Evolutionary conservation across 2,329 filamentous ascomycete species (phyloP).

Genomic region (Penicillium frequentans): DNA sequence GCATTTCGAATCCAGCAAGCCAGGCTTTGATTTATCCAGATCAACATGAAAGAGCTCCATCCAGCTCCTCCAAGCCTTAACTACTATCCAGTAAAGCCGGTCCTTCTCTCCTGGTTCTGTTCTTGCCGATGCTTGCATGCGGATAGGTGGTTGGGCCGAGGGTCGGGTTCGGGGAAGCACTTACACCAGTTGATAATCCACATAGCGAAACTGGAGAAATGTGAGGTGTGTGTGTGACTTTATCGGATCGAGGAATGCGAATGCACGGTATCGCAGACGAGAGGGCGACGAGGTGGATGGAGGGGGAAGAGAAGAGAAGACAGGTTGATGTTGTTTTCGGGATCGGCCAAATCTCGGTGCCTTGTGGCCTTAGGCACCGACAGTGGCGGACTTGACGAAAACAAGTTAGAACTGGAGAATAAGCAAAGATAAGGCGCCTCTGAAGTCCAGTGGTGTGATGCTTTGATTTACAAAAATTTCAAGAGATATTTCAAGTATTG

Average conservation of each 20-base stretch:
- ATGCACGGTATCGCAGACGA: slow-evolving; percentile 12
- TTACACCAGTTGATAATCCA: slow-evolving; percentile 97
- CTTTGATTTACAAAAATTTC: neutral
- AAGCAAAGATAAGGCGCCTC: neutral
- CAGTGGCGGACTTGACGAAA: slow-evolving; percentile 14
- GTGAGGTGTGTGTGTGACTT: neutral
- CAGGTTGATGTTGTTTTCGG: slow-evolving; percentile 34
- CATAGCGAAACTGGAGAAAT: slow-evolving; percentile 54
- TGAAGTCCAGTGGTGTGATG: neutral
- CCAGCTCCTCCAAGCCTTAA: neutral
- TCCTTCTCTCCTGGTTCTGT: neutral
- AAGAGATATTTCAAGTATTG: neutral
- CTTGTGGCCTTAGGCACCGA: slow-evolving; percentile 19
- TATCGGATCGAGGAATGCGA: slow-evolving; percentile 3
- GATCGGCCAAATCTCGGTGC: slow-evolving; percentile 13
- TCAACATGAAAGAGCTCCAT: neutral
- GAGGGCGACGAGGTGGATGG: slow-evolving; percentile 20
- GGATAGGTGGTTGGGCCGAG: slow-evolving; percentile 7
- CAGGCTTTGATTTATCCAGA: neutral
- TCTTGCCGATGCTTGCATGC: slow-evolving; percentile 2
- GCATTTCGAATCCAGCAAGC: slow-evolving; percentile 3
- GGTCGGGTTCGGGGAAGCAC: slow-evolving; percentile 26
- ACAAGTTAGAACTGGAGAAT: neutral
- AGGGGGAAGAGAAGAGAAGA: slow-evolving; percentile 28
- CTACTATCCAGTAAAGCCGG: neutral